phyloP scores from a whole-genome alignment of 2,329 filamentous ascomycete species.

The Magnaporthiopsis poae region DNA sequence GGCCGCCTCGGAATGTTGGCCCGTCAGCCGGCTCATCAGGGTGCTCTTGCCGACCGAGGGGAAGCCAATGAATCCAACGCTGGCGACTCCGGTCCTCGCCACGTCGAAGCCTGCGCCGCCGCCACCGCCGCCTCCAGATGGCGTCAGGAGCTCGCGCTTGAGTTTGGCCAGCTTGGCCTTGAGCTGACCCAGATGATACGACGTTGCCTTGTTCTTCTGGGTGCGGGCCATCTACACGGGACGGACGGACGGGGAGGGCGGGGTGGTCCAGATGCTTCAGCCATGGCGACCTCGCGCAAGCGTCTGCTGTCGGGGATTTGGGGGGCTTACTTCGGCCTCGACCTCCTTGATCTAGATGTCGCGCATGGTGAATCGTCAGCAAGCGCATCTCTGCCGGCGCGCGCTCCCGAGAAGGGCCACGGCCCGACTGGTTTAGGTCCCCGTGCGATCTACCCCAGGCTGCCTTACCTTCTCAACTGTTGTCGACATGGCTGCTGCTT shows the following conservation, averaged over 20 bases:
- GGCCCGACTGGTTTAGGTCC: background rate
- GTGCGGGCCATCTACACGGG: slow-evolving; percentile 72
- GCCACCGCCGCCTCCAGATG: slow-evolving; percentile 70
- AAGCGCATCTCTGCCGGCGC: background rate
- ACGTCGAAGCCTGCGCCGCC: slow-evolving; percentile 91
- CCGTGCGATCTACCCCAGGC: background rate
- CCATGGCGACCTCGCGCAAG: background rate
- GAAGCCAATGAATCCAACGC: slow-evolving; percentile 95
- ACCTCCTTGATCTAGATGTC: slow-evolving; percentile 79
- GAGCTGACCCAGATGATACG: slow-evolving; percentile 86
- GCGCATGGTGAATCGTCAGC: slow-evolving; percentile 9
- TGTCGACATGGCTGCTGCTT: slow-evolving; percentile 67
- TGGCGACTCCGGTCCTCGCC: slow-evolving; percentile 91
- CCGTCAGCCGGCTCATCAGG: slow-evolving; percentile 86
- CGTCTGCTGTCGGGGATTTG: slow-evolving; percentile 6
- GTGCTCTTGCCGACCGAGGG: slow-evolving; percentile 98
- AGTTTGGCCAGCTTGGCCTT: slow-evolving; percentile 98
- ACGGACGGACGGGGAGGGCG: background rate
- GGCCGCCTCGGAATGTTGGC: slow-evolving; percentile 91
- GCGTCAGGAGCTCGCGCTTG: slow-evolving; percentile 88
- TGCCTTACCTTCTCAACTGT: slow-evolving; percentile 81
- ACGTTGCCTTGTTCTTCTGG: slow-evolving; percentile 94
- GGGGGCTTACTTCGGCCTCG: slow-evolving; percentile 69
- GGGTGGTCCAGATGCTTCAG: background rate
- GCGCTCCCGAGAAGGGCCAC: background rate